Base-by-base conservation (phyloP, 1,139 yeast genomes). In the Diutina scorzettiae region DNA sequence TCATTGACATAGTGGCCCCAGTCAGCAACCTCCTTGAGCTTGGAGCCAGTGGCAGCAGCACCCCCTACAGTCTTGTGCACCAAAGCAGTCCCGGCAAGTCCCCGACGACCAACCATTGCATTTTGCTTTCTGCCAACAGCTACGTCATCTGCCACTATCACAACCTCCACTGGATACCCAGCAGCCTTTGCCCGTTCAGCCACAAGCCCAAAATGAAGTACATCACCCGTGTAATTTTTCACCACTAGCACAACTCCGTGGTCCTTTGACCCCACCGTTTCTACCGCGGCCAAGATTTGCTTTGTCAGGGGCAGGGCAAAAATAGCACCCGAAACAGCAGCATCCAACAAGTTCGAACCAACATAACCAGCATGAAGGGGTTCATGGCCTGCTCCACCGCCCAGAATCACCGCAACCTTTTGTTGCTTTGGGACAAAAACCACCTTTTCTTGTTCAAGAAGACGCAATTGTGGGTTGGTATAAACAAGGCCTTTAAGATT, bases 371-470 rank as follows among this genome's bases (percentile, higher is more conserved):
- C 91, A 55, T 87, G 96, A 7, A 89, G 69, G 25, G 96, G 96
- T 60, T 89, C 96, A 57, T 89, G 97, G 31, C 97, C 97, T 8
- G 91, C 79, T 25, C 97, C 97, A 44, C 97, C 97, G 45, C 96
- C 96, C 40, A 95, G 79, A 23, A 89, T 64, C 43, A 89, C 53
- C 3, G 86, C 73, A 40, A 87, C 81, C 52, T 81, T 79, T 24
- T 63, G 60, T 14, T 40, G 36, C 18, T 66, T 55, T 39, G 55
- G 46, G 44, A 65, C 64, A 62, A 69, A 81, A 11, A 85, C 74
- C 2, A 85, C 82, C 49, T 76, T 76, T 54, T 85, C 93, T 7
- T 73, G 64, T 24, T 78, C 80, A 44, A 84, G 73, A 36, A 81
- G 62, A 11, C 71, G 66, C 40, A 85, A 56, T 29, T 74, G 65